phyloP scores from a whole-genome alignment of 2,329 filamentous ascomycete species.

The Neopestalotiopsis clavispora region DNA sequence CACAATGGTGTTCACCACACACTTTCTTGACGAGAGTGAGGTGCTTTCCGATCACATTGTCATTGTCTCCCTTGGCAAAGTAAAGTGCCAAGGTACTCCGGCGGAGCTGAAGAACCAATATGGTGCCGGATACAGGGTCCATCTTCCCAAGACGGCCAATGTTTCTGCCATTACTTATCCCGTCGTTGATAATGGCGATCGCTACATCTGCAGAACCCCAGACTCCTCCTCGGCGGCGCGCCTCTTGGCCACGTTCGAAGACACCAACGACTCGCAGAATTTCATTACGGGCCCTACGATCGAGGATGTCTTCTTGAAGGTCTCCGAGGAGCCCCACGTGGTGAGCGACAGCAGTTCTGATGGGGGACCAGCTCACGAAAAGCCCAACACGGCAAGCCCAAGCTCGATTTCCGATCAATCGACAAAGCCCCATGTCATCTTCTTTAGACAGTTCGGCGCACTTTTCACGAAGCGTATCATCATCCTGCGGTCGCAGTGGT shows the following conservation, averaged over 20 bases:
- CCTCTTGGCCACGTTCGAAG: constrained; percentile 59
- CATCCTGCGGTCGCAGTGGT: constrained; percentile 31
- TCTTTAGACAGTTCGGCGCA: constrained; percentile 28
- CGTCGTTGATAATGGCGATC: constrained; percentile 44
- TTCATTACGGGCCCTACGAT: constrained; percentile 69
- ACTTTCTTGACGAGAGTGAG: constrained; percentile 36
- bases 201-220: constrained; percentile 59
- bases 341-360: constrained; percentile 25
- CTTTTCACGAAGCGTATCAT: constrained; percentile 31
- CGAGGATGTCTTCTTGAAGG: constrained; percentile 70
- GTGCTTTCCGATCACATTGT: constrained; percentile 32
- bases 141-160: constrained; percentile 31
- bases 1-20: constrained; percentile 32
- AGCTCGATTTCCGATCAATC: constrained; percentile 18
- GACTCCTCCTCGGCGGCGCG: constrained; percentile 58
- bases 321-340: constrained; percentile 57
- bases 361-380: constrained; percentile 18
- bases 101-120: constrained; percentile 34
- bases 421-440: constrained; percentile 21
- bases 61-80: constrained; percentile 31
- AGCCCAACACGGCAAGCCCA: constrained; percentile 16
- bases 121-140: constrained; percentile 35
- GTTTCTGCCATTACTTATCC: constrained; percentile 26
- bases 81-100: constrained; percentile 35
- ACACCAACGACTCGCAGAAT: constrained; percentile 59